A percentile compares a stretch with the other conserved stretches of the same genome.
phyloP scores from a whole-genome alignment of 495 filamentous ascomycete species.

The Neurospora sp. region DNA sequence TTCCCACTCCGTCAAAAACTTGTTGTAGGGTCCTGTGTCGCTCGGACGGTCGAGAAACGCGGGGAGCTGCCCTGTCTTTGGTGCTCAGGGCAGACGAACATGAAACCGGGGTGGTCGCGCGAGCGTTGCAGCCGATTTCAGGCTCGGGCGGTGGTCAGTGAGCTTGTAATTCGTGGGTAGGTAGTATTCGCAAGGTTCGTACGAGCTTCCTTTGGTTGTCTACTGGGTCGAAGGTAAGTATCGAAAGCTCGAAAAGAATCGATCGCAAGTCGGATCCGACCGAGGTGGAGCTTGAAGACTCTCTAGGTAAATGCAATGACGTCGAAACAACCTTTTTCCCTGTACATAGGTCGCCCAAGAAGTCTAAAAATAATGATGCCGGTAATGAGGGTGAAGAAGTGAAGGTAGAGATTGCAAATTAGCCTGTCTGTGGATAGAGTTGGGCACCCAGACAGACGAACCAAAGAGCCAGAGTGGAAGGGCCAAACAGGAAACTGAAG shows the following conservation, averaged over 20 bases:
- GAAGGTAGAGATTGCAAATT: background rate
- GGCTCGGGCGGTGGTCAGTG: background rate
- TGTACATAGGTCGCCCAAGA: background rate
- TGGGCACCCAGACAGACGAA: background rate
- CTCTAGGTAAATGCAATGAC: background rate
- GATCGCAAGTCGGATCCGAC: background rate
- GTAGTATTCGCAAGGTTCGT: background rate
- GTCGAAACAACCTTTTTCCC: background rate
- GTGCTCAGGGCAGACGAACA: constrained; percentile 9
- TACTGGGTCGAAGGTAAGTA: background rate
- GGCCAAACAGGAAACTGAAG: background rate
- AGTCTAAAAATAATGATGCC: background rate
- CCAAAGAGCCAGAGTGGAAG: background rate
- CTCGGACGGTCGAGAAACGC: background rate
- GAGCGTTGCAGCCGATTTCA: constrained; percentile 9
- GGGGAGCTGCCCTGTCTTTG: constrained; percentile 5
- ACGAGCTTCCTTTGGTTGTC: background rate
- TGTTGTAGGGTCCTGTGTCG: background rate
- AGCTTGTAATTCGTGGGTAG: background rate
- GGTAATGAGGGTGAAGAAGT: background rate
- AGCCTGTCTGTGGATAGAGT: background rate
- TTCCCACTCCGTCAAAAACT: background rate
- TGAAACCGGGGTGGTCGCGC: constrained; percentile 10
- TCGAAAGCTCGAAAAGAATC: background rate
- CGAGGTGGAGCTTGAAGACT: background rate